Conservation (phyloP, 805 yeast genomes). For the Millerago galiae region DNA sequence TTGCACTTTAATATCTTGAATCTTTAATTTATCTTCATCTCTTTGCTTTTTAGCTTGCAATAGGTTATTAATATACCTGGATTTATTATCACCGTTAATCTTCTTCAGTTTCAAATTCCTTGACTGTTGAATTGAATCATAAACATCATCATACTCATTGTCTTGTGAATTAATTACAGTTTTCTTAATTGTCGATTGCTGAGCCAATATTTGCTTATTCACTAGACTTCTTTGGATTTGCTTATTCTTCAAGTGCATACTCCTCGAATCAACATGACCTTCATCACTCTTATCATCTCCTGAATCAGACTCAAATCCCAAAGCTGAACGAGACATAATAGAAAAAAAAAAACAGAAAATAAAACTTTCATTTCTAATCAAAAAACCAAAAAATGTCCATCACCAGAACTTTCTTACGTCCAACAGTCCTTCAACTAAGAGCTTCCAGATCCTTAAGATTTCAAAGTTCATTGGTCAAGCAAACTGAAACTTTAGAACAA, state of each 20-base stretch:
- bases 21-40: constrained; percentile 37
- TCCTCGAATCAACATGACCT: no score
- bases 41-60: constrained; percentile 39
- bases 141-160: constrained; percentile 42
- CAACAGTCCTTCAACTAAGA: constrained; percentile 3
- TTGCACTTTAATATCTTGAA: constrained; percentile 31
- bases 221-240: not conserved
- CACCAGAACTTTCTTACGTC: constrained; percentile 8
- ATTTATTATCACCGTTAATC: constrained; percentile 7
- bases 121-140: constrained; percentile 32
- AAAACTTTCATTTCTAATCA: not conserved
- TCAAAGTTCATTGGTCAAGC: constrained; percentile 24
- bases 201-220: not conserved
- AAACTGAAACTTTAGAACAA: constrained; percentile 28
- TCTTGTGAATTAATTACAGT: constrained; percentile 1
- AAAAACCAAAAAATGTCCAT: constrained; percentile 3
- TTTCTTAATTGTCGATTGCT: not conserved
- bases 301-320: not conserved
- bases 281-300: no score
- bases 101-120: constrained; percentile 9
- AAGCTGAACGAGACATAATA: constrained; percentile 1
- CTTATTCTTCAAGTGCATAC: not conserved
- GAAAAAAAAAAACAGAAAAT: no score
- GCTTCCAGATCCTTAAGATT: constrained; percentile 7
- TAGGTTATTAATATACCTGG: constrained; percentile 35